Evolutionary conservation across 495 filamentous ascomycete genomes (phyloP).

Genomic region (Baudoinia panamericana): DNA sequence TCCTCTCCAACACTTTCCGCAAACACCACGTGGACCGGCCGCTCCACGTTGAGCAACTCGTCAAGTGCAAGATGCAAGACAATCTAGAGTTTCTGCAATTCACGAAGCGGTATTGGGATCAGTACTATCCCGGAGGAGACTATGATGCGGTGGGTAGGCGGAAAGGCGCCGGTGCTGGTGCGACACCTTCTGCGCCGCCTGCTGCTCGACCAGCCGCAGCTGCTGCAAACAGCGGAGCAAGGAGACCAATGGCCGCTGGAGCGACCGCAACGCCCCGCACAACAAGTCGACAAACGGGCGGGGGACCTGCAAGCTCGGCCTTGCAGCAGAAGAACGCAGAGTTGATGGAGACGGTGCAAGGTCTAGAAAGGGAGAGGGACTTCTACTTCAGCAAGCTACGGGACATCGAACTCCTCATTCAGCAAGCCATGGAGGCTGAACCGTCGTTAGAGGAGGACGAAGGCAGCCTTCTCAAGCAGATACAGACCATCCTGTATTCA

Average conservation of each 20-base stretch:
- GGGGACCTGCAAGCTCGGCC: conserved; percentile 47
- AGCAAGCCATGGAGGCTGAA: conserved; percentile 79
- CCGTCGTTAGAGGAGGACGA: conserved; percentile 88
- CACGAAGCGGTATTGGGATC: conserved; percentile 93
- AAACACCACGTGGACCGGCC: conserved; percentile 75
- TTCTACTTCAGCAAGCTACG: conserved; percentile 98
- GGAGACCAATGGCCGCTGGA: conserved; percentile 30
- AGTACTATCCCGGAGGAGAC: conserved; percentile 90
- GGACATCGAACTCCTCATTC: conserved; percentile 88
- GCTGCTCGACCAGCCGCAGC: conserved; percentile 32
- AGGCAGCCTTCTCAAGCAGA: conserved; percentile 78
- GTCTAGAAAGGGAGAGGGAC: conserved; percentile 58
- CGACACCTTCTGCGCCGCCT: conserved; percentile 22
- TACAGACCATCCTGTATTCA: conserved; percentile 92
- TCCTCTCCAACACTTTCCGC: conserved; percentile 54
- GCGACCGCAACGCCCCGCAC: conserved; percentile 30
- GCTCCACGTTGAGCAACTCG: conserved; percentile 72
- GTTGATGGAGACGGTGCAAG: conserved; percentile 39
- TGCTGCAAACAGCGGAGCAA: conserved; percentile 21
- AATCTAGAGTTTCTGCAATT: conserved; percentile 98
- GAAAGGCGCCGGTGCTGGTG: conserved; percentile 56
- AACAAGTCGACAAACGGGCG: conserved; percentile 25
- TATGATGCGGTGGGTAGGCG: conserved; percentile 81
- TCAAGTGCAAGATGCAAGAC: conserved; percentile 99
- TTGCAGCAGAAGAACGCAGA: conserved; percentile 68